These are phyloP conservation scores for Neurospora tetraspora DNA, from an alignment of 495 filamentous ascomycete species.

Conservation along the genomic window DNA sequence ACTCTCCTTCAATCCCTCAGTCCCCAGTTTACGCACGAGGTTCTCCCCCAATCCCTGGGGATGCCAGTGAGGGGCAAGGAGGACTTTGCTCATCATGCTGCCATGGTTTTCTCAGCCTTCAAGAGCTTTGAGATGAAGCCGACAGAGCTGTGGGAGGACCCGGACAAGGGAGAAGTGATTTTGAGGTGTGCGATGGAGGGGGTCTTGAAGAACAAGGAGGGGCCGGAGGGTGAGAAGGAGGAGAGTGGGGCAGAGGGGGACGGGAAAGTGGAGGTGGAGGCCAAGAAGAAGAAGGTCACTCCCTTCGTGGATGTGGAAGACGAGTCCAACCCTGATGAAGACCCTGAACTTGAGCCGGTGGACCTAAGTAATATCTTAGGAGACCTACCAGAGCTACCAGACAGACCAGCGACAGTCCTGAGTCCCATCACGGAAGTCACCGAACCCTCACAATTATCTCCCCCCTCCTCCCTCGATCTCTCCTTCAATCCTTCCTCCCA, in stretches of 20 bases:
- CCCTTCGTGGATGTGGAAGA: background rate
- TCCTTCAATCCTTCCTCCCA: background rate
- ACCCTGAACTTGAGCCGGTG: background rate
- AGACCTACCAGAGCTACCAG: background rate
- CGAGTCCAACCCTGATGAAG: background rate
- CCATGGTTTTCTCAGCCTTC: slow-evolving; percentile 28
- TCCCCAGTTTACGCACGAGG: slow-evolving; percentile 24
- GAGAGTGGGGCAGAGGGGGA: background rate
- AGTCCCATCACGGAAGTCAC: background rate
- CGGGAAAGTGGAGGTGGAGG: background rate
- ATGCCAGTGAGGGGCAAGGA: slow-evolving; percentile 25
- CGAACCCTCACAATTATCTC: background rate
- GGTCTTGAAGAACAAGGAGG: slow-evolving; percentile 9
- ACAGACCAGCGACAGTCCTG: background rate
- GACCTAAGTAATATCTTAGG: background rate
- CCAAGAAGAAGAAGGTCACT: background rate
- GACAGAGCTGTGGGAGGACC: slow-evolving; percentile 25
- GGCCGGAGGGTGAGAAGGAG: background rate
- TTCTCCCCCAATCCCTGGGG: slow-evolving; percentile 26
- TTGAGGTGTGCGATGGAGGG: slow-evolving; percentile 29
- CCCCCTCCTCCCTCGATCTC: background rate
- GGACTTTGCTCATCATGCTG: slow-evolving; percentile 24
- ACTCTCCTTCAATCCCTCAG: slow-evolving; percentile 23
- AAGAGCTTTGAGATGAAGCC: slow-evolving; percentile 29
- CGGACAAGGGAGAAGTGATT: slow-evolving; percentile 14